Evolutionary conservation across 2,329 filamentous ascomycete species (phyloP), one percentile per base, ranked within the genome.

Genomic region (Domatiomyces globalis): DNA sequence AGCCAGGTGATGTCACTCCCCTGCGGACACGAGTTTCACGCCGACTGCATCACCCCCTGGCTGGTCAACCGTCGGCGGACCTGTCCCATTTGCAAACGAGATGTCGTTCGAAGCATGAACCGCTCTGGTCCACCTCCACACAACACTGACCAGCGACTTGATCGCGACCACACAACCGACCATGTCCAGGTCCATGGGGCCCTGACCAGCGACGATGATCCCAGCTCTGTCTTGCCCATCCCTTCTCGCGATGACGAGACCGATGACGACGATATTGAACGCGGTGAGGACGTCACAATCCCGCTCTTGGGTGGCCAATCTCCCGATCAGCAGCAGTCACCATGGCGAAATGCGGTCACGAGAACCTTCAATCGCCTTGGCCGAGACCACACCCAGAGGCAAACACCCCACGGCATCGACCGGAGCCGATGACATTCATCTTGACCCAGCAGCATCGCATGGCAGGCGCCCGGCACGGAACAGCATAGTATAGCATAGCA

Each of bases 21-120:
- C 7, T 98, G 92, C 68, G 92, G 92, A 36, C 92, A 98, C 66
- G 92, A 98, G 63, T 98, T 96, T 68, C 92, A 98, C 67, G 90
- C 77, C 25, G 88, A 94, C 65, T 98, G 92, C 88, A 96, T 98
- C 64, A 96, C 92, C 4, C 92, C 92, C 1, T 98, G 92, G 92
- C 74, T 98, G 49, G 95, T 90, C 0, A 96, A 89, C 15, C 83
- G 90, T 47, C 84, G 92, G 57, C 83, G 92, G 56, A 98, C 92
- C n/a, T 98, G 92, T 62, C 92, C 92, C 0, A 96, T 98, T 54
- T 98, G 92, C 72, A 98, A 98, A 71, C 88, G 89, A 47, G 92
- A 98, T 64, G 92, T 98, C 36, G 90, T 98, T 15, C 67, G 71
- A 44, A 73, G 71, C 1, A 63, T 87, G 57, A 76, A 80, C 17